A percentile compares a stretch with the other conserved stretches of the same genome.
Evolutionary conservation across 1,284 basidiomycete genomes (phyloP).

Genomic region (Irpex rosettiformis): DNA sequence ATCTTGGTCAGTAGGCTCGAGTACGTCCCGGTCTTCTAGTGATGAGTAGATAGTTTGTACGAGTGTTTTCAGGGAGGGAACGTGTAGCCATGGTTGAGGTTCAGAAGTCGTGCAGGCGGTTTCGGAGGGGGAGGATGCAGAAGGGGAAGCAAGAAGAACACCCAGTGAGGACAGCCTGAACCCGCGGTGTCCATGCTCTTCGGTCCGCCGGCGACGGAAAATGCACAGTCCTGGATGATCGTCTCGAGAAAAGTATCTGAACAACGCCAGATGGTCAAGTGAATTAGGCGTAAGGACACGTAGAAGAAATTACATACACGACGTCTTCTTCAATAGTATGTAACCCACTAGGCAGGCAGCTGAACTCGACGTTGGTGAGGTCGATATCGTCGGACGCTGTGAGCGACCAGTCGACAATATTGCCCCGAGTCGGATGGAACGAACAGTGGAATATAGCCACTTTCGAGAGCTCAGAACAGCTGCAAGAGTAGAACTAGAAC

Average conservation of each 20-base stretch:
- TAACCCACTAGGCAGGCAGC: constrained; percentile 73
- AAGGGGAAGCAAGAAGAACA: constrained; percentile 50
- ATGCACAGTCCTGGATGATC: constrained; percentile 68
- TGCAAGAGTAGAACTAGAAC: background rate
- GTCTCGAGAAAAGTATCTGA: constrained; percentile 70
- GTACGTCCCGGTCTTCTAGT: constrained; percentile 42
- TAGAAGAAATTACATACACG: constrained; percentile 45
- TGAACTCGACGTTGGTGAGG: constrained; percentile 72
- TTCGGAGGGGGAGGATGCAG: constrained; percentile 33
- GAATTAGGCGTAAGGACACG: background rate
- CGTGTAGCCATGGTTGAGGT: constrained; percentile 70
- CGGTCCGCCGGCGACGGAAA: constrained; percentile 62
- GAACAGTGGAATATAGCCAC: constrained; percentile 81
- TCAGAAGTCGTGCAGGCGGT: background rate
- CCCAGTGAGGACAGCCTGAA: constrained; percentile 75
- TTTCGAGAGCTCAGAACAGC: constrained; percentile 24
- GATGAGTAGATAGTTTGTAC: constrained; percentile 51
- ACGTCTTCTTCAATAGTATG: constrained; percentile 75
- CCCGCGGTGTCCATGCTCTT: constrained; percentile 70
- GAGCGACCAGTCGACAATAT: constrained; percentile 70
- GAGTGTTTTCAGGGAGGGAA: constrained; percentile 57
- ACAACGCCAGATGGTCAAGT: constrained; percentile 6
- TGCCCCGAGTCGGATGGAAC: constrained; percentile 78
- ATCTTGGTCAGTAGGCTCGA: constrained; percentile 52
- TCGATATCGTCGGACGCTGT: constrained; percentile 64